These are phyloP conservation scores for Leavenworthia alabamica DNA, from an alignment of 345 rosid genomes.

Conservation along the genomic window DNA sequence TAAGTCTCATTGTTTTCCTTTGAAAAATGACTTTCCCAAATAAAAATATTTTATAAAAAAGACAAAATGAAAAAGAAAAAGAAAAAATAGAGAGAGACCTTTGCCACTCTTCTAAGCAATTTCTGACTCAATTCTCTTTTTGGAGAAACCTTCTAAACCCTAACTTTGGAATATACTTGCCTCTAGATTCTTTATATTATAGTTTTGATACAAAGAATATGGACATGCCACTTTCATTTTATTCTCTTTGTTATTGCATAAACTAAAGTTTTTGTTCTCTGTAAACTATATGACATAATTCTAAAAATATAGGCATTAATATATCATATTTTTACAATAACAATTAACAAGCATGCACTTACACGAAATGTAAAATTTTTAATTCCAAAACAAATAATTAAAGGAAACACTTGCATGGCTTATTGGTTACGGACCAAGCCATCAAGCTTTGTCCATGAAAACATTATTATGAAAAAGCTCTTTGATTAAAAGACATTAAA, in stretches of 20 bases:
- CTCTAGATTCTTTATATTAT: constrained; percentile 13
- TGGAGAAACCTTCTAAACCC: constrained; percentile 15
- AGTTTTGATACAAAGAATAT: constrained; percentile 1
- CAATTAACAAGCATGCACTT: neutral
- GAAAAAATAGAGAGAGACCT: constrained; percentile 6
- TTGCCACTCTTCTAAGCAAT: constrained; percentile 35
- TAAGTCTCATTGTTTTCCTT: constrained; percentile 17
- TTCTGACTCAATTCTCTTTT: constrained; percentile 23
- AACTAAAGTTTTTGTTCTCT: neutral
- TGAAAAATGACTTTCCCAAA: constrained; percentile 4
- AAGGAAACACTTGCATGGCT: constrained; percentile 24
- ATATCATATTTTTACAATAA: neutral
- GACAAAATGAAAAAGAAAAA: neutral
- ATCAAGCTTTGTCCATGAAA: constrained; percentile 15
- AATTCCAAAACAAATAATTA: neutral
- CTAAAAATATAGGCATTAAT: neutral
- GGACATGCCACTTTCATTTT: neutral
- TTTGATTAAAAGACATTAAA: constrained; percentile 11
- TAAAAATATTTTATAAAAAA: neutral
- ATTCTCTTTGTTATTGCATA: neutral
- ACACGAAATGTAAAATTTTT: neutral
- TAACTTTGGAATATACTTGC: constrained; percentile 15
- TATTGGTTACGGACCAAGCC: constrained; percentile 23
- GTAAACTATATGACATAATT: neutral
- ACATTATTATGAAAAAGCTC: constrained; percentile 20